phyloP scores from a whole-genome alignment of 352 stramenopile genomes.

The Phytopythium ostracodes region DNA sequence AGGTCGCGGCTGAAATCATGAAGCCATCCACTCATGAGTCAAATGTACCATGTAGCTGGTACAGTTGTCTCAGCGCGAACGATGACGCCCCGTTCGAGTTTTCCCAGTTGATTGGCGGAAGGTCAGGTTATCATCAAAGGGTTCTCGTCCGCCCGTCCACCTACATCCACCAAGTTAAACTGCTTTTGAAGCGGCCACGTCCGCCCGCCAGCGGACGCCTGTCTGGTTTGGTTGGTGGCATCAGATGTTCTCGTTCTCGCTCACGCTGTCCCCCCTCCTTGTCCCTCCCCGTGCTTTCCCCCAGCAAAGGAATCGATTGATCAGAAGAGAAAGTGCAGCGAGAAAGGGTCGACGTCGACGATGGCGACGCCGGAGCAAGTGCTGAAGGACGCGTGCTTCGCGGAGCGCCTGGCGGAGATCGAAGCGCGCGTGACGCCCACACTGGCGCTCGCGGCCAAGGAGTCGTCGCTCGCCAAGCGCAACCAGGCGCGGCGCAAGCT shows the following conservation, averaged over 20 bases:
- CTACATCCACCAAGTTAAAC: background rate
- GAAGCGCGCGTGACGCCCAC: slow-evolving; percentile 39
- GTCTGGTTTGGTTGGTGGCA: background rate
- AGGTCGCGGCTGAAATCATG: background rate
- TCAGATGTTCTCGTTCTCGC: background rate
- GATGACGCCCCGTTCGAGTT: background rate
- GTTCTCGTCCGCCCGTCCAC: background rate
- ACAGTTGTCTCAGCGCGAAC: background rate
- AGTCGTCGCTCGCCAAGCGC: slow-evolving; percentile 54
- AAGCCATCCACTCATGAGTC: background rate
- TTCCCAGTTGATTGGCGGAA: background rate
- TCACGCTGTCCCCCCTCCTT: slow-evolving; percentile 3
- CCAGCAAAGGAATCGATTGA: background rate
- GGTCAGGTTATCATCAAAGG: too few species aligned
- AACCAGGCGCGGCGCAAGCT: slow-evolving; percentile 69
- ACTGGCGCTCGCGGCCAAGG: slow-evolving; percentile 31
- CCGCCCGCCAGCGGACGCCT: background rate
- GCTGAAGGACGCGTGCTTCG: slow-evolving; percentile 51
- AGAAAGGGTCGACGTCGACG: background rate
- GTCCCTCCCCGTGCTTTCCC: background rate
- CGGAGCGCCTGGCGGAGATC: slow-evolving; percentile 49
- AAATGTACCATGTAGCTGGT: background rate
- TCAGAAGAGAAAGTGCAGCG: slow-evolving; percentile 6
- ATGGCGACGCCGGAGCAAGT: slow-evolving; percentile 44
- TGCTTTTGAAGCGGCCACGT: background rate